Conservation (phyloP, 2,329 filamentous ascomycete species). For the Cercospora berteroae region DNA sequence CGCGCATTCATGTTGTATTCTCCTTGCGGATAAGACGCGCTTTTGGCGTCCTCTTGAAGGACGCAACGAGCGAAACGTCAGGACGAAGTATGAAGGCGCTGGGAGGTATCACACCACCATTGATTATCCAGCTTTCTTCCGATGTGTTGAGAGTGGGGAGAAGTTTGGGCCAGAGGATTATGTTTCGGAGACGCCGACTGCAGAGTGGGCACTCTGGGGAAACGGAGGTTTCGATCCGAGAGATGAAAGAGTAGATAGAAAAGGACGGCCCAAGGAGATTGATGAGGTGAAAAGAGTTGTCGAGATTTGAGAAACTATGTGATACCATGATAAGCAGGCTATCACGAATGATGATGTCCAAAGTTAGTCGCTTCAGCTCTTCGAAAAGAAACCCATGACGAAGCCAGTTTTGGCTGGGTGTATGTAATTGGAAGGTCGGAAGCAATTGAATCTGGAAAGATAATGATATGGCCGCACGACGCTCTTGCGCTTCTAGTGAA, state of each 20-base stretch:
- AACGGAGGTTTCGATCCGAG: constrained; percentile 91
- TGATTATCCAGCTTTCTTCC: constrained; percentile 85
- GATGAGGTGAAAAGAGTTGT: constrained; percentile 16
- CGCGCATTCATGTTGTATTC: constrained; percentile 87
- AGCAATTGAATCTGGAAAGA: background rate
- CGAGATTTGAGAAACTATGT: constrained; percentile 8
- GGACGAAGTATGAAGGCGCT: constrained; percentile 54
- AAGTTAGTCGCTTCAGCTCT: background rate
- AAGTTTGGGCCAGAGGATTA: constrained; percentile 84
- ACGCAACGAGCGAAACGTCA: background rate
- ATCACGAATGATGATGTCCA: background rate
- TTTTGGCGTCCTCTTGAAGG: constrained; percentile 58
- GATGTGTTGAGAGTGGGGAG: constrained; percentile 67
- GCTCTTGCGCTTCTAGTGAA: no score
- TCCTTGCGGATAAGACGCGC: constrained; percentile 72
- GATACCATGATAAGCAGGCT: background rate
- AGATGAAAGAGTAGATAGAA: constrained; percentile 82
- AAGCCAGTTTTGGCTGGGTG: no score
- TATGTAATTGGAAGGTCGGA: background rate
- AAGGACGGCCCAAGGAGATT: constrained; percentile 53
- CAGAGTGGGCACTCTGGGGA: constrained; percentile 93
- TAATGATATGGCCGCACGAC: no score
- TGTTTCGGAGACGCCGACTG: constrained; percentile 70
- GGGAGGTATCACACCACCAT: constrained; percentile 79
- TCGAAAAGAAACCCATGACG: no score